phyloP scores from a whole-genome alignment of 164 flowering plant species.

The Dillenia suffruticosa region DNA sequence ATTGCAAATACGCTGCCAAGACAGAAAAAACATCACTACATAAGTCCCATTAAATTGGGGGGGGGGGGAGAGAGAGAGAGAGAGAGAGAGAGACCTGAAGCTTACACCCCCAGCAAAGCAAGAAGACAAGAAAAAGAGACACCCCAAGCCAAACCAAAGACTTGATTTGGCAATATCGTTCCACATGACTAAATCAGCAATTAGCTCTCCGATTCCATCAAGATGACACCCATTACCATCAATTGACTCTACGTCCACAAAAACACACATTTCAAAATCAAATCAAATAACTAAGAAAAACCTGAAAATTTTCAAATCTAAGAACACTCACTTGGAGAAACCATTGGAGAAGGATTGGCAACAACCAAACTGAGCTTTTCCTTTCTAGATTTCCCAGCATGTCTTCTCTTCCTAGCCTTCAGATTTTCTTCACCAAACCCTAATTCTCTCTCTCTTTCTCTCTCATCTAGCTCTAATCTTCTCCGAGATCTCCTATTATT shows the following conservation, averaged over 20 bases:
- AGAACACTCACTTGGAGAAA: constrained; percentile 35
- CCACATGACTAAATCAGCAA: constrained; percentile 81
- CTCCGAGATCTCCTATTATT: constrained; percentile 42
- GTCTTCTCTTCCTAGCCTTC: constrained; percentile 47
- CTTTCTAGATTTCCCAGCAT: constrained; percentile 43
- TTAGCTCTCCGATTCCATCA: constrained; percentile 39
- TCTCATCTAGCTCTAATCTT: constrained; percentile 40
- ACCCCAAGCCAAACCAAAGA: constrained; percentile 95
- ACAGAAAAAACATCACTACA: background rate
- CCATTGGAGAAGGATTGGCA: constrained; percentile 27
- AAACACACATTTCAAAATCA: constrained; percentile 2
- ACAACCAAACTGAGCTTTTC: constrained; percentile 42
- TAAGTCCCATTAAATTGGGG: background rate
- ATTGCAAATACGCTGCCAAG: constrained; percentile 61
- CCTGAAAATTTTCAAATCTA: constrained; percentile 1
- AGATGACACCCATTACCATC: constrained; percentile 32
- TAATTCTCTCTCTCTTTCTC: constrained; percentile 54
- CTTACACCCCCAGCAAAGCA: constrained; percentile 62
- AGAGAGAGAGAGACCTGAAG: constrained; percentile 48
- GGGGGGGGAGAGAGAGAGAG: background rate
- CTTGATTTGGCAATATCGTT: constrained; percentile 80
- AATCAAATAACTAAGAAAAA: constrained; percentile 5
- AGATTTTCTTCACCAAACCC: constrained; percentile 47
- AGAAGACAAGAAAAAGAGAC: constrained; percentile 73
- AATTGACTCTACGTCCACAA: constrained; percentile 17